Evolutionary conservation across 345 rosid genomes (phyloP).

Genomic region (Hibiscus mutabilis): DNA sequence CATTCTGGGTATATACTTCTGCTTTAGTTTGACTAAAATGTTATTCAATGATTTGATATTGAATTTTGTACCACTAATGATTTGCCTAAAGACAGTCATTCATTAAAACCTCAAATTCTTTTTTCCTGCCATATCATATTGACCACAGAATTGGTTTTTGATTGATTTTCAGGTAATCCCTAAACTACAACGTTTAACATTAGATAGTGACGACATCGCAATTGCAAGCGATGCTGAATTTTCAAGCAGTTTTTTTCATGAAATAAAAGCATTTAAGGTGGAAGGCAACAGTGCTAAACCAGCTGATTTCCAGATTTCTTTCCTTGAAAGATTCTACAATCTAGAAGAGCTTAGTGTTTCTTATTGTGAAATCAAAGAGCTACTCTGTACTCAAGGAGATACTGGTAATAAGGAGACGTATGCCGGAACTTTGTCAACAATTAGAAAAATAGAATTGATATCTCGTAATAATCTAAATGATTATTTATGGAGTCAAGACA

Average conservation of each 20-base stretch:
- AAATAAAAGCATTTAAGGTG: neutral
- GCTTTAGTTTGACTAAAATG: no score
- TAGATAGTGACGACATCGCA: neutral
- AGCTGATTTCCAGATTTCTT: neutral
- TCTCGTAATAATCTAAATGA: neutral
- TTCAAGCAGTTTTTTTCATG: neutral
- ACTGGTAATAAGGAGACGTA: neutral
- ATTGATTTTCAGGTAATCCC: slow-evolving; percentile 10
- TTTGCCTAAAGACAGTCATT: no score
- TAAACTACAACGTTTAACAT: neutral
- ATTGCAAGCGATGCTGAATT: neutral
- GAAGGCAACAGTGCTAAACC: no score
- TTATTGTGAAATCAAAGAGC: neutral
- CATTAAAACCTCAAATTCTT: no score
- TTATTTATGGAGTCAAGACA: neutral
- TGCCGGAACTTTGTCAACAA: neutral
- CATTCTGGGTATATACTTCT: neutral
- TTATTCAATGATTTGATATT: no score
- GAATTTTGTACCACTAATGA: no score
- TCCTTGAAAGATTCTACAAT: neutral
- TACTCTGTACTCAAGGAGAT: neutral
- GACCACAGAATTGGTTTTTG: neutral
- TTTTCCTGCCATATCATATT: neutral
- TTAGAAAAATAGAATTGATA: neutral
- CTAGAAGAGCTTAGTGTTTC: neutral